Conservation (phyloP, 1,284 basidiomycete species). For the Melampsora abietis-canadensis region DNA sequence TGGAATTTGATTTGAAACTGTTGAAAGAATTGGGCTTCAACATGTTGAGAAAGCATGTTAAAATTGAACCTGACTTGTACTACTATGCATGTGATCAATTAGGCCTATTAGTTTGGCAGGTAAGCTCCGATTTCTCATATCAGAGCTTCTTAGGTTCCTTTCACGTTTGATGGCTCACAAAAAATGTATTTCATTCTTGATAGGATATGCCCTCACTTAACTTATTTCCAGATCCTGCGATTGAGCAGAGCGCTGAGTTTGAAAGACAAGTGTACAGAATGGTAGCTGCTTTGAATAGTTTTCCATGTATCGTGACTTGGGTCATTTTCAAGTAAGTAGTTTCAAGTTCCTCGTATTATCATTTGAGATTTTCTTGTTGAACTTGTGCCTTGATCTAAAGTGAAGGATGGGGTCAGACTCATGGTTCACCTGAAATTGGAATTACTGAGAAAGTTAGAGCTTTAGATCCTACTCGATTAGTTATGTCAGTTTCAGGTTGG, state of each 20-base stretch:
- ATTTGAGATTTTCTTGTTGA: neutral
- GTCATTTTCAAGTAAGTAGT: conserved; percentile 31
- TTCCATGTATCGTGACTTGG: conserved; percentile 38
- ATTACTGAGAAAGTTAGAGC: conserved; percentile 15
- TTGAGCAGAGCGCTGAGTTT: conserved; percentile 24
- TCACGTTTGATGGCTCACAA: too few species aligned
- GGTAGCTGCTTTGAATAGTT: conserved; percentile 14
- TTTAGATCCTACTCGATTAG: conserved; percentile 19
- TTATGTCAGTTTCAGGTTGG: conserved; percentile 26
- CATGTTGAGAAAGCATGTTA: conserved; percentile 44
- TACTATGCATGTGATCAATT: conserved; percentile 41
- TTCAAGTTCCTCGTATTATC: neutral
- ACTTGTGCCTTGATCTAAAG: neutral
- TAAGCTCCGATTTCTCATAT: neutral
- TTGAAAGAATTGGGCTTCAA: conserved; percentile 43
- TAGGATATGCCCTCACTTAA: conserved; percentile 35
- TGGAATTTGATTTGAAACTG: conserved; percentile 36
- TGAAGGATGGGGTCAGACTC: conserved; percentile 37
- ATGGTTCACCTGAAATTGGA: conserved; percentile 12
- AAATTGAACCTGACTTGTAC: conserved; percentile 42
- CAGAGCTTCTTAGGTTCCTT: too few species aligned
- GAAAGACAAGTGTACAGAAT: conserved; percentile 22
- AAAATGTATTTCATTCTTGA: neutral
- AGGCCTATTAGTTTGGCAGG: conserved; percentile 43
- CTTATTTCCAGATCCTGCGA: conserved; percentile 12